Conservation (phyloP, 495 filamentous ascomycete genomes). For the Penicillium subrubescens region DNA sequence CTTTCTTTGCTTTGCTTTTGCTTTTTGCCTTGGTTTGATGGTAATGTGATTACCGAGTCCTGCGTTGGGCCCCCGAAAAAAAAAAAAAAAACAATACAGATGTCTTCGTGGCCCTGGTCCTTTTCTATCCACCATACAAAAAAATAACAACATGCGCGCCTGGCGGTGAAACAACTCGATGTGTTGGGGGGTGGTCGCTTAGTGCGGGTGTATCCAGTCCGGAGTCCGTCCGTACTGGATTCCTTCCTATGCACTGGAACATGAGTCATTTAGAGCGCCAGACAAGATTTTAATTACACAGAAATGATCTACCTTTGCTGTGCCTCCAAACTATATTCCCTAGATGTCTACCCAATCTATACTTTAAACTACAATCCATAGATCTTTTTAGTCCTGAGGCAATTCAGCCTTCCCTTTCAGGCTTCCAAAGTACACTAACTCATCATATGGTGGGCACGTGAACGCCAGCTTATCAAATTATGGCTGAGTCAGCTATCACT, state of each 20-base stretch:
- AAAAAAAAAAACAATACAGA: not conserved
- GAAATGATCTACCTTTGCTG: not conserved
- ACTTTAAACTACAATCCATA: not conserved
- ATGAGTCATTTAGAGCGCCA: not conserved
- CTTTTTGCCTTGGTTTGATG: not conserved
- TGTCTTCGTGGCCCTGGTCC: not conserved
- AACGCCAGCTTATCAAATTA: not conserved
- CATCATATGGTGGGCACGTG: constrained; percentile 3
- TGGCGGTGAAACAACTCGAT: not conserved
- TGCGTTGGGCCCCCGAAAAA: not conserved
- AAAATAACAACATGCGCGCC: not conserved
- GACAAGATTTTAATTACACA: not conserved
- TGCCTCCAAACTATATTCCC: not conserved
- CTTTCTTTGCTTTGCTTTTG: not conserved
- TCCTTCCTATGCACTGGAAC: not conserved
- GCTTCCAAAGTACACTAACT: not conserved
- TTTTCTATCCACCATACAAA: not conserved
- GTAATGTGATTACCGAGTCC: not conserved
- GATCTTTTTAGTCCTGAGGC: not conserved
- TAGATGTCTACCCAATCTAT: not conserved
- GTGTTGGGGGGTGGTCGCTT: not conserved
- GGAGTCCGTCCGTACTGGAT: not conserved
- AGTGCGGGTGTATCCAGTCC: not conserved
- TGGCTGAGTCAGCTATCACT: constrained; percentile 20
- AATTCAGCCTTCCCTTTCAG: not conserved